Percentiles rank a stretch among this genome's conserved stretches.
These are phyloP conservation scores for Asclepias syriaca DNA, from an alignment of 257 asterid genomes.

Conservation along the genomic window DNA sequence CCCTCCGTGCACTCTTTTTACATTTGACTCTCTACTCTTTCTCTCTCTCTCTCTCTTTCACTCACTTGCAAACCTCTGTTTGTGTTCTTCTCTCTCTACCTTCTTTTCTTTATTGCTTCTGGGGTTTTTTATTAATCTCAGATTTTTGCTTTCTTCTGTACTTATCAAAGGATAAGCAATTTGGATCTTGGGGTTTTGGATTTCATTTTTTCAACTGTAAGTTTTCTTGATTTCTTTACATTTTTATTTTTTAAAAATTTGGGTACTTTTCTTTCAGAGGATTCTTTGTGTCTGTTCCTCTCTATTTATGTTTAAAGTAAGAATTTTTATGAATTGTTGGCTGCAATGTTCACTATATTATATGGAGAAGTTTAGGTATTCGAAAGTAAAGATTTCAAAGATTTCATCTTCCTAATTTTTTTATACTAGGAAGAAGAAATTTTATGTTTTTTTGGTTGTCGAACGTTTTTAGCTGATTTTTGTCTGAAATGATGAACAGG, in stretches of 20 bases:
- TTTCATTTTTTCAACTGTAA: conserved; percentile 14
- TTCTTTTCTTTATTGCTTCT: conserved; percentile 9
- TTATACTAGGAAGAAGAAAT: background rate
- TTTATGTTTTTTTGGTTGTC: background rate
- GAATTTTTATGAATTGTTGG: background rate
- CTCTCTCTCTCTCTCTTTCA: conserved; percentile 13
- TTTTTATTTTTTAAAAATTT: no score
- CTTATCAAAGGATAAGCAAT: conserved; percentile 15
- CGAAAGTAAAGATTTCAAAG: background rate
- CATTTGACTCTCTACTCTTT: conserved; percentile 19
- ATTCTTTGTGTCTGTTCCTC: background rate
- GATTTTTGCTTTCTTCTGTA: conserved; percentile 10
- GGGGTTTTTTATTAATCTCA: conserved; percentile 5
- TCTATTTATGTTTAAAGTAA: background rate
- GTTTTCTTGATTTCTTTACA: background rate
- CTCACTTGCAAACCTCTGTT: conserved; percentile 1
- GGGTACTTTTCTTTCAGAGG: background rate
- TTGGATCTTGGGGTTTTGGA: conserved; percentile 26
- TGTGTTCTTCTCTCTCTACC: background rate
- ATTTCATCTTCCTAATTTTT: background rate
- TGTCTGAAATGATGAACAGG: conserved; percentile 31
- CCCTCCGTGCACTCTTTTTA: conserved; percentile 48
- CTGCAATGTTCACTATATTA: background rate
- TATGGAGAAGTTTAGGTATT: background rate
- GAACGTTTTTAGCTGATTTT: conserved; percentile 14